A percentile compares a stretch with the other conserved stretches of the same genome.
Evolutionary conservation across 1,284 basidiomycete species (phyloP).

Genomic region (Stereum hirsutum): DNA sequence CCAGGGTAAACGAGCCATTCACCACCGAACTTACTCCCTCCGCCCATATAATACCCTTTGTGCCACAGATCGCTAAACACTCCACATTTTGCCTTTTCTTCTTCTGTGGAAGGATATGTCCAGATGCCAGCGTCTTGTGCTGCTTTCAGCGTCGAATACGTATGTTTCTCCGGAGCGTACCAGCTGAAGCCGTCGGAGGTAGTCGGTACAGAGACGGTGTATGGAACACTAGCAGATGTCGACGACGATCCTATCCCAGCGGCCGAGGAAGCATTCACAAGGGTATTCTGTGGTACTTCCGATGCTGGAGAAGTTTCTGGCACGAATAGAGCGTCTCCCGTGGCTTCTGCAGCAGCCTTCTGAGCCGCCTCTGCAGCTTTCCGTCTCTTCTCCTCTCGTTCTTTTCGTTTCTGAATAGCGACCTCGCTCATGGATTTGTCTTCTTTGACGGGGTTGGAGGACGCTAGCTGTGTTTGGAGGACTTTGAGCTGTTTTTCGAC

Average conservation of each 20-base stretch:
- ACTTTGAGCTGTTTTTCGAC: conserved; percentile 36
- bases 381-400: conserved; percentile 49
- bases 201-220: conserved; percentile 55
- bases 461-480: no score
- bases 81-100: conserved; percentile 66
- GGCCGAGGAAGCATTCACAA: no score
- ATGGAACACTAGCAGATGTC: conserved; percentile 20
- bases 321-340: neutral
- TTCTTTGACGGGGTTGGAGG: conserved; percentile 32
- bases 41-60: conserved; percentile 79
- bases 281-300: no score
- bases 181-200: conserved; percentile 51
- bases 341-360: conserved; percentile 13
- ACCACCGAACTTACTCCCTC: conserved; percentile 89
- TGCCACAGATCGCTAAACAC: conserved; percentile 79
- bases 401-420: conserved; percentile 60
- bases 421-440: conserved; percentile 39
- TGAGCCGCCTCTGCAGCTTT: conserved; percentile 26
- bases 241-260: conserved; percentile 11
- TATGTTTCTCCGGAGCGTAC: conserved; percentile 37
- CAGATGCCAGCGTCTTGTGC: conserved; percentile 68
- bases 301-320: neutral
- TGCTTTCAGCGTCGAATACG: conserved; percentile 47
- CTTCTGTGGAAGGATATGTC: conserved; percentile 59
- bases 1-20: conserved; percentile 96